These are phyloP conservation scores for Diaporthe vexans DNA, from an alignment of 2,329 filamentous ascomycete species.

Conservation along the genomic window DNA sequence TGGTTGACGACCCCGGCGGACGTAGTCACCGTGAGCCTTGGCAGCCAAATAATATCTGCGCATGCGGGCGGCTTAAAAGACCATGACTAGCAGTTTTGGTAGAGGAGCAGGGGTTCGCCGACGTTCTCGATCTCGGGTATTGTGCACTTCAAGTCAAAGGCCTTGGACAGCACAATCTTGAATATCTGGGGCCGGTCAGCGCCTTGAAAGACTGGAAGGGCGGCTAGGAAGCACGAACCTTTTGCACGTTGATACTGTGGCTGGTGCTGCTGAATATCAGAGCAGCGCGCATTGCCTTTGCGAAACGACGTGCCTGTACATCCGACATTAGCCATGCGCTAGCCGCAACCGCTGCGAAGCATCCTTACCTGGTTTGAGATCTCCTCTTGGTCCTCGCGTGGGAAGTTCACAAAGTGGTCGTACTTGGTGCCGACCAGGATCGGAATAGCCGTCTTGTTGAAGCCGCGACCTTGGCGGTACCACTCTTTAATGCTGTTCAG, in stretches of 20 bases:
- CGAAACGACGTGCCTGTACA: constrained; percentile 89
- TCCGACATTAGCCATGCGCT: constrained; percentile 42
- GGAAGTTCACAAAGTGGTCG: constrained; percentile 99
- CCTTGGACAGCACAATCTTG: constrained; percentile 99
- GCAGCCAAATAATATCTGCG: constrained; percentile 1
- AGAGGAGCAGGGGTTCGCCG: constrained; percentile 93
- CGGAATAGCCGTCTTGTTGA: constrained; percentile 99
- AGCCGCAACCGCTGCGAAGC: constrained; percentile 38
- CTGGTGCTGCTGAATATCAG: constrained; percentile 99
- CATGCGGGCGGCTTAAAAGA: not conserved
- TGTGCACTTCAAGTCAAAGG: constrained; percentile 98
- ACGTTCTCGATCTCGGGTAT: constrained; percentile 99
- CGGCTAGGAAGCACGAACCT: constrained; percentile 66
- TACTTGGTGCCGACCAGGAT: constrained; percentile 98
- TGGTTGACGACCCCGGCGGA: not conserved
- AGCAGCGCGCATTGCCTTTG: constrained; percentile 97
- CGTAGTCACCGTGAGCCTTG: not conserved
- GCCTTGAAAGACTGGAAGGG: not conserved
- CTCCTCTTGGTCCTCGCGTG: constrained; percentile 96
- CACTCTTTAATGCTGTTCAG: constrained; percentile 99
- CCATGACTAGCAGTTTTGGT: constrained; percentile 73
- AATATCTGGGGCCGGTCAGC: constrained; percentile 79
- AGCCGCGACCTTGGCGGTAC: constrained; percentile 97
- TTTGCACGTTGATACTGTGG: constrained; percentile 99
- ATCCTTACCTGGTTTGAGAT: constrained; percentile 89